Evolutionary conservation across 2,329 filamentous ascomycete species (phyloP).

Genomic region (Clonostachys sp.): DNA sequence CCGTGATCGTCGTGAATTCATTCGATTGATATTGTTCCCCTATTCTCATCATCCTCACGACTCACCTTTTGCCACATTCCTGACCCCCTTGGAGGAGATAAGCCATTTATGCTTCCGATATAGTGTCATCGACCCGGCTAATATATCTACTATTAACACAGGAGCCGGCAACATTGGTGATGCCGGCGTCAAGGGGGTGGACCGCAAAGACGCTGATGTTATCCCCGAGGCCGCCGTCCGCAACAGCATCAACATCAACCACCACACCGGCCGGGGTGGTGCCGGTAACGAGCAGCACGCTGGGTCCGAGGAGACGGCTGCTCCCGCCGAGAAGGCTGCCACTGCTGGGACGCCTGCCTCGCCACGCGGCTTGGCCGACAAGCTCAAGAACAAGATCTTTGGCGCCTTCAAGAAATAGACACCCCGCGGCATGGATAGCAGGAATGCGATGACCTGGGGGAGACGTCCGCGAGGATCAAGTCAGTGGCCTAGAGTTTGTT

Average conservation of each 20-base stretch:
- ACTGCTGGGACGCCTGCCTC: constrained; percentile 1
- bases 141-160: constrained; percentile 13
- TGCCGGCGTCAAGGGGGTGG: constrained; percentile 25
- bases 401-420: constrained; percentile 34
- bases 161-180: constrained; percentile 57
- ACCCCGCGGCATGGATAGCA: too few relatives aligned
- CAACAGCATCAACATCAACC: constrained; percentile 39
- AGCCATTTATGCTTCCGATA: background rate
- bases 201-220: constrained; percentile 45
- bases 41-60: too few relatives aligned
- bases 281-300: constrained; percentile 46
- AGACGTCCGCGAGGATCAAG: too few relatives aligned
- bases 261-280: constrained; percentile 56
- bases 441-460: too few relatives aligned
- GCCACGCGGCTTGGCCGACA: constrained; percentile 45
- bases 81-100: background rate
- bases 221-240: constrained; percentile 48
- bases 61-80: background rate
- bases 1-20: background rate
- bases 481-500: too few relatives aligned
- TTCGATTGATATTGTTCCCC: too few relatives aligned
- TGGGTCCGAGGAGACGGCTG: constrained; percentile 16
- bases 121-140: too few relatives aligned
- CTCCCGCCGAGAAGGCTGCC: constrained; percentile 12
- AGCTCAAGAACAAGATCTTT: constrained; percentile 52